Evolutionary conservation across 208 protist species (phyloP).

Genomic region (Trypanosoma caninum): DNA sequence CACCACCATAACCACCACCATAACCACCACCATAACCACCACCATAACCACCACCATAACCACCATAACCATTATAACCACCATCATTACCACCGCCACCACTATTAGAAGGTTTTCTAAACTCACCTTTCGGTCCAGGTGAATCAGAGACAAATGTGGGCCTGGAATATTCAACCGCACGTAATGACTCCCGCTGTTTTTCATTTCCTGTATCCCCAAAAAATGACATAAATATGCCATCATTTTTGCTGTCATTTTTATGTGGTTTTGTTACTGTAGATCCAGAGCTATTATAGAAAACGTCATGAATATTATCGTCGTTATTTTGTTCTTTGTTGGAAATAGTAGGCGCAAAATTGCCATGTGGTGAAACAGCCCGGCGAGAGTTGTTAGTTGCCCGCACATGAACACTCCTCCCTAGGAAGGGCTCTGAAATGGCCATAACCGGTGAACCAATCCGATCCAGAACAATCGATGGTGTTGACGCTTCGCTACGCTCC

Average conservation of each 20-base stretch:
- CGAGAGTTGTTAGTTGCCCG: conserved; percentile 5
- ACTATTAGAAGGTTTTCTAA: neutral
- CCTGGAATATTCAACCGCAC: neutral
- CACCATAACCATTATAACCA: conserved; percentile 24
- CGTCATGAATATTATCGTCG: too few relatives aligned
- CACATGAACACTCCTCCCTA: conserved; percentile 17
- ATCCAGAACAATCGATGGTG: neutral
- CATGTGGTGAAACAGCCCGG: too few relatives aligned
- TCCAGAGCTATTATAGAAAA: too few relatives aligned
- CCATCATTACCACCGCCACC: conserved; percentile 17
- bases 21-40: conserved; percentile 29
- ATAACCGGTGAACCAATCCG: neutral
- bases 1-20: conserved; percentile 17
- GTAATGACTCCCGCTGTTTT: conserved; percentile 3
- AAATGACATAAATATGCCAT: conserved; percentile 29
- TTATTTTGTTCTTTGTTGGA: too few relatives aligned
- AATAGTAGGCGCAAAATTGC: too few relatives aligned
- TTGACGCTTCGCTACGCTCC: conserved; percentile 2
- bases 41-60: conserved; percentile 10
- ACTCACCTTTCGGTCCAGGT: neutral
- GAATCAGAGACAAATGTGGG: neutral
- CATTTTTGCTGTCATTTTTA: conserved; percentile 4
- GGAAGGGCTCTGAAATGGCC: conserved; percentile 21
- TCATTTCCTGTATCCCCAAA: conserved; percentile 9
- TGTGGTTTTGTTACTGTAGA: neutral